A percentile compares a stretch with the other conserved stretches of the same genome.
These are phyloP conservation scores for Boletus barrowsii DNA, from an alignment of 768 basidiomycete species.

Conservation along the genomic window DNA sequence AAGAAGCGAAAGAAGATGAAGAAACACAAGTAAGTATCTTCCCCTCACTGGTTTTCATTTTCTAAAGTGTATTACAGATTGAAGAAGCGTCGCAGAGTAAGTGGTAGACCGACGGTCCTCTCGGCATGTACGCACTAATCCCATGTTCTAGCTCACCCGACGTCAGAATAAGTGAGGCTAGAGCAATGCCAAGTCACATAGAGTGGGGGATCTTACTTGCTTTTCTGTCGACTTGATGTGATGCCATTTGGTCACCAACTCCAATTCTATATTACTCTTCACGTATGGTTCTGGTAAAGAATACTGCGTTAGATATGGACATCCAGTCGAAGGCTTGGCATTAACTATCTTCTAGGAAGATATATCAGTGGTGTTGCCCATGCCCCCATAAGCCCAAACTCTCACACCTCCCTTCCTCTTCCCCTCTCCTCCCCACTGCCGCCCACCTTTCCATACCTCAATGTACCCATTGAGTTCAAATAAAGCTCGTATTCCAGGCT, in stretches of 20 bases:
- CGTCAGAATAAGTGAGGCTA: conserved; percentile 30
- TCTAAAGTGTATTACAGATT: conserved; percentile 46
- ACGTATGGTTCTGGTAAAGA: neutral
- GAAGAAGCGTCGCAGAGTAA: conserved; percentile 86
- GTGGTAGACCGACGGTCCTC: conserved; percentile 25
- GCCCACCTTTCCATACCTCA: conserved; percentile 62
- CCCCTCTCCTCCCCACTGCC: conserved; percentile 69
- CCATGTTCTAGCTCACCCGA: conserved; percentile 43
- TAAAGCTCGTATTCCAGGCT: conserved; percentile 44
- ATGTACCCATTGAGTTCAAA: conserved; percentile 57
- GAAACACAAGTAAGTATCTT: conserved; percentile 81
- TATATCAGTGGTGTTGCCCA: neutral
- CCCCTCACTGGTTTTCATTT: conserved; percentile 1
- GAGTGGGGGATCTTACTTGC: neutral
- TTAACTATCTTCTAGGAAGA: neutral
- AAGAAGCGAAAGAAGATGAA: conserved; percentile 93
- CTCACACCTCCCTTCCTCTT: conserved; percentile 65
- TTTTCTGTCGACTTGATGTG: neutral
- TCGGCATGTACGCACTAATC: conserved; percentile 15
- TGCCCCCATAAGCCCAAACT: conserved; percentile 50
- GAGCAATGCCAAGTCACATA: neutral
- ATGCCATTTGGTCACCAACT: conserved; percentile 7
- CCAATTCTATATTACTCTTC: neutral
- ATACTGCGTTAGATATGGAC: neutral
- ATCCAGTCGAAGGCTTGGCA: neutral